These are phyloP conservation scores for Nicotiana knightiana DNA, from an alignment of 257 asterid species.

Conservation along the genomic window DNA sequence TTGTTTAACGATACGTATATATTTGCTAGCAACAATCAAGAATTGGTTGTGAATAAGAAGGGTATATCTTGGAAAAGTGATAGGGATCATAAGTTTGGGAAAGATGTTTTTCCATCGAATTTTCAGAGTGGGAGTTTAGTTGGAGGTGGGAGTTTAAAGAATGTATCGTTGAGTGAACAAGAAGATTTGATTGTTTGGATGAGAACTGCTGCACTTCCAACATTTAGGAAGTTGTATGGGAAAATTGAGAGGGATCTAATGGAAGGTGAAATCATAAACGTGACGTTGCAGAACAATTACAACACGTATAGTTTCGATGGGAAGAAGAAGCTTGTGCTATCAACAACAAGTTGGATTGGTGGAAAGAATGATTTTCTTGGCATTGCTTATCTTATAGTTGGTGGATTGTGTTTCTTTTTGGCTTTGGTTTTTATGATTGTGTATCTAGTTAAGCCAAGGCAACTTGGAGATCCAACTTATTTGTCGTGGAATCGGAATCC, in stretches of 20 bases:
- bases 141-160: constrained; percentile 44
- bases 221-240: constrained; percentile 35
- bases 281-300: constrained; percentile 23
- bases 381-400: constrained; percentile 34
- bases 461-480: constrained; percentile 11
- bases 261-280: constrained; percentile 6
- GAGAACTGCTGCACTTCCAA: constrained; percentile 42
- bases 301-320: constrained; percentile 37
- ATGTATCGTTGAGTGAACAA: constrained; percentile 19
- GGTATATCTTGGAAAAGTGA: constrained; percentile 96
- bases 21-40: constrained; percentile 43
- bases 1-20: constrained; percentile 80
- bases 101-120: constrained; percentile 62
- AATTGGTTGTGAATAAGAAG: constrained; percentile 49
- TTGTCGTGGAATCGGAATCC: constrained; percentile 6
- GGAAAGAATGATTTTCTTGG: constrained; percentile 35
- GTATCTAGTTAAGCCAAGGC: constrained; percentile 29
- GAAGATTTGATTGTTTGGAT: constrained; percentile 40
- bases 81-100: constrained; percentile 84
- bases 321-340: constrained; percentile 37
- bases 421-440: constrained; percentile 19
- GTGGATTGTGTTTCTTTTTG: constrained; percentile 31
- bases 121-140: constrained; percentile 58
- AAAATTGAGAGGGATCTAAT: constrained; percentile 29
- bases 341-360: constrained; percentile 37